These are phyloP conservation scores for Mollisiaceae sp. DNA, from an alignment of 2,329 filamentous ascomycete genomes.

Conservation along the genomic window DNA sequence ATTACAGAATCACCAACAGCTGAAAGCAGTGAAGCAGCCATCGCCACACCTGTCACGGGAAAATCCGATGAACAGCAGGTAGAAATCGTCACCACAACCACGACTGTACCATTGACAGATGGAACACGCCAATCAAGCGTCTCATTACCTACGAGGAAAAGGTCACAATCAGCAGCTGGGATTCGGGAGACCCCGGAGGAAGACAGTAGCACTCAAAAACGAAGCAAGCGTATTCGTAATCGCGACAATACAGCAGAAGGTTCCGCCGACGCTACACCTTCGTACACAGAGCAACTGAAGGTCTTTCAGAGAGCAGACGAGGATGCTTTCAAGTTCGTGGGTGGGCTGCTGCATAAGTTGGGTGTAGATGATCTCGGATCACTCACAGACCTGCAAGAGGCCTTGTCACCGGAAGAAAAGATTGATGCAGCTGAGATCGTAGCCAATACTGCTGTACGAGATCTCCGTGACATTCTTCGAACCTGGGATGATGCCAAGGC, in stretches of 20 bases:
- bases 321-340: conserved; percentile 40
- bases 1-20: conserved; percentile 34
- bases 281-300: conserved; percentile 60
- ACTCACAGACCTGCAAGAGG: conserved; percentile 36
- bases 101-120: conserved; percentile 33
- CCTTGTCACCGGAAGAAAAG: conserved; percentile 28
- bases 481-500: conserved; percentile 48
- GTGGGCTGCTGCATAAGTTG: conserved; percentile 36
- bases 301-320: conserved; percentile 38
- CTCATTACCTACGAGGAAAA: conserved; percentile 54
- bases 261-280: conserved; percentile 55
- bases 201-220: conserved; percentile 61
- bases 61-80: conserved; percentile 30
- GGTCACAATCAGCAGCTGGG: conserved; percentile 66
- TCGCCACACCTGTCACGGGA: conserved; percentile 24
- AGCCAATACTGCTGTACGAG: conserved; percentile 41
- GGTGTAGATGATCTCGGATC: conserved; percentile 41
- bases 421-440: conserved; percentile 30
- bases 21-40: conserved; percentile 29
- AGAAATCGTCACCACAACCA: conserved; percentile 31
- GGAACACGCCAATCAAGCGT: conserved; percentile 25
- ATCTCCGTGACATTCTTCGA: conserved; percentile 45
- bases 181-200: conserved; percentile 61
- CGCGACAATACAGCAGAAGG: conserved; percentile 59
- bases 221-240: conserved; percentile 68